Conservation (phyloP, 2,329 filamentous ascomycete species). For the Pyrenochaeta sp. region DNA sequence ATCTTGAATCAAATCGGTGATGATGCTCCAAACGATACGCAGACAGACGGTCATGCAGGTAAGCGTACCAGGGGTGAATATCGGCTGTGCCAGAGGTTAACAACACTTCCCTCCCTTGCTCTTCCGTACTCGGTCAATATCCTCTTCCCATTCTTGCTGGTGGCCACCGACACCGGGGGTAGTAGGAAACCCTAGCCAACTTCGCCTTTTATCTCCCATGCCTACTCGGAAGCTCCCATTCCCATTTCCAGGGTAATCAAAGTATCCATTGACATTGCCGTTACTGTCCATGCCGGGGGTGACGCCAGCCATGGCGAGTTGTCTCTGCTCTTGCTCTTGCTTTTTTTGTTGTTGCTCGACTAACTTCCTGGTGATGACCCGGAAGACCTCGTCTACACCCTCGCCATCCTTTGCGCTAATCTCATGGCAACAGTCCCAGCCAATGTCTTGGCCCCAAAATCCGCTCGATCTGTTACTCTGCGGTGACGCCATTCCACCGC, state of each 20-base stretch:
- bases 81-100: conserved; percentile 15
- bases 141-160: conserved; percentile 45
- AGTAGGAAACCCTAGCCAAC: conserved; percentile 70
- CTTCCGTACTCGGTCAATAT: conserved; percentile 40
- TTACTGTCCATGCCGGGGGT: conserved; percentile 53
- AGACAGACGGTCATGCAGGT: neutral
- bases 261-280: conserved; percentile 54
- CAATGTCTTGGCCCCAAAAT: conserved; percentile 91
- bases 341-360: conserved; percentile 74
- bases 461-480: conserved; percentile 68
- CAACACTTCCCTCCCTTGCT: conserved; percentile 48
- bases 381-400: conserved; percentile 95
- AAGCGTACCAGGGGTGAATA: neutral
- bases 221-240: conserved; percentile 69
- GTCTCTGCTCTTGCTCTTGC: conserved; percentile 59
- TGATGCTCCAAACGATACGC: conserved; percentile 1
- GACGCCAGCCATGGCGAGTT: conserved; percentile 53
- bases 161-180: conserved; percentile 46
- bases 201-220: conserved; percentile 68
- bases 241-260: conserved; percentile 58
- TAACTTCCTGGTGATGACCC: conserved; percentile 85
- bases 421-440: conserved; percentile 98
- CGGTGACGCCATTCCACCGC: conserved; percentile 55
- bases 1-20: conserved; percentile 21
- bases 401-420: conserved; percentile 93